Percentiles rank a stretch among this genome's conserved stretches.
phyloP scores from a whole-genome alignment of 169 alveolate species.

The Eimeria necatrix region DNA sequence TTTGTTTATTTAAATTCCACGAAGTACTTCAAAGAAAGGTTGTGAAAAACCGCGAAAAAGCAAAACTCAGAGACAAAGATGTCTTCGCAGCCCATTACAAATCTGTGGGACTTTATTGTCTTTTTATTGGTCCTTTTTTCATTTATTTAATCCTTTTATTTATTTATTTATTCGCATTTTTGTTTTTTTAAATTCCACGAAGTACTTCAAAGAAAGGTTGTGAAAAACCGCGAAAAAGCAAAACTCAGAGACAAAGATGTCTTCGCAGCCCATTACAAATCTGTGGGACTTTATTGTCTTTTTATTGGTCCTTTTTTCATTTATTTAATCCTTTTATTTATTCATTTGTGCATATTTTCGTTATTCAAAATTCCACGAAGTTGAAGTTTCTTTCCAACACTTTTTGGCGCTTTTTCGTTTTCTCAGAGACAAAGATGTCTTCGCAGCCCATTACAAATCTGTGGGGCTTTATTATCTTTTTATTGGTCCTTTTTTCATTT shows the following conservation, averaged over 20 bases:
- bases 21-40: constrained; percentile 21
- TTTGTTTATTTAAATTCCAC: not conserved
- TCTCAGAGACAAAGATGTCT: constrained; percentile 83
- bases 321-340: not conserved
- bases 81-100: constrained; percentile 83
- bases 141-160: not conserved
- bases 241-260: constrained; percentile 84
- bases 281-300: not conserved
- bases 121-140: not conserved
- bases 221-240: constrained; percentile 57
- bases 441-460: constrained; percentile 82
- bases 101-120: constrained; percentile 8
- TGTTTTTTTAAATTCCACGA: not conserved
- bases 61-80: constrained; percentile 84
- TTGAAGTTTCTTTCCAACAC: not conserved
- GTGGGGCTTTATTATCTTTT: not conserved
- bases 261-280: constrained; percentile 83
- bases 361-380: not conserved
- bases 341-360: not conserved
- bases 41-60: constrained; percentile 53
- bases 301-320: not conserved
- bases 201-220: constrained; percentile 16
- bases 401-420: constrained; percentile 83
- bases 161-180: not conserved
- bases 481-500: not conserved